Percentiles rank a stretch among this genome's conserved stretches.
These are phyloP conservation scores for Microdochium trichocladiopsis DNA, from an alignment of 2,329 filamentous ascomycete species.

Conservation along the genomic window DNA sequence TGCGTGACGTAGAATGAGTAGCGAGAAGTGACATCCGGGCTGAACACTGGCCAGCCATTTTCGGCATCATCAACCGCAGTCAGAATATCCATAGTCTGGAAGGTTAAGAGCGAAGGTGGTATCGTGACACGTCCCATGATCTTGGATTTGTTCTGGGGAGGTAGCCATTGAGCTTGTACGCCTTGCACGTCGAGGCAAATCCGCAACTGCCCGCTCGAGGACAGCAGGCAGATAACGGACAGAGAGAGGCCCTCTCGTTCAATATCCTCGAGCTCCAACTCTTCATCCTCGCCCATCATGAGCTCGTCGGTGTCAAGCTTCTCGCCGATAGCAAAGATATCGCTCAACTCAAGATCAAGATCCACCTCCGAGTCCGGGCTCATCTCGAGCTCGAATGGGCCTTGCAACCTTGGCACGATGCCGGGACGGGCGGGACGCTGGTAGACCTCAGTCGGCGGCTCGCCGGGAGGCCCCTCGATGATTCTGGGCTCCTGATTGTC, in stretches of 20 bases:
- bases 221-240: conserved; percentile 51
- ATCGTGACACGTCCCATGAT: conserved; percentile 27
- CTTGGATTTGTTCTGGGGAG: conserved; percentile 45
- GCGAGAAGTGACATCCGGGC: conserved; percentile 50
- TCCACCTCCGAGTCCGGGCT: conserved; percentile 49
- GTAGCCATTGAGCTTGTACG: conserved; percentile 60
- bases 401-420: conserved; percentile 51
- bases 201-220: conserved; percentile 52
- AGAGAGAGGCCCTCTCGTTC: conserved; percentile 55
- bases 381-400: conserved; percentile 51
- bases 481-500: conserved; percentile 54
- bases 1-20: conserved; percentile 59
- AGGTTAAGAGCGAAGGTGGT: conserved; percentile 46
- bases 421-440: conserved; percentile 50
- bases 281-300: conserved; percentile 59
- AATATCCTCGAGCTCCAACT: conserved; percentile 47
- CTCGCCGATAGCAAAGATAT: conserved; percentile 56
- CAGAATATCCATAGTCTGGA: conserved; percentile 57
- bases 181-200: conserved; percentile 56
- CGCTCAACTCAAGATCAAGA: conserved; percentile 47
- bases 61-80: conserved; percentile 45
- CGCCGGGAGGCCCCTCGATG: conserved; percentile 40
- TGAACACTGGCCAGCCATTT: conserved; percentile 57
- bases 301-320: conserved; percentile 53
- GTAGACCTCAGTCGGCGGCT: conserved; percentile 48